Conservation (phyloP, 2,329 filamentous ascomycete species). For the Boeremia exigua region DNA sequence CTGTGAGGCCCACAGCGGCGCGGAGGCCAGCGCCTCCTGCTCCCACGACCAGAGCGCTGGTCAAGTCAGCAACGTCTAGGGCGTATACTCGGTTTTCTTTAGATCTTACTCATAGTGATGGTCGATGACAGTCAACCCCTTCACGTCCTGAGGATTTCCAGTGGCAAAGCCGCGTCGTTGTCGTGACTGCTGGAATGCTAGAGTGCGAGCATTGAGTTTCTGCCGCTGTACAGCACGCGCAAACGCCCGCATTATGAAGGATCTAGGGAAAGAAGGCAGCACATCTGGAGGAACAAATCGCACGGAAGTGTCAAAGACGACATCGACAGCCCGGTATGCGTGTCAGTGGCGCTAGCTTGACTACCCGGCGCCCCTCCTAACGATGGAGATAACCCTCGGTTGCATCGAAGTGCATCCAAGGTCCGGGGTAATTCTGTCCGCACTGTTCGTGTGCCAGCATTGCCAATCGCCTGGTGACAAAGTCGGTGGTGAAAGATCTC, state of each 20-base stretch:
- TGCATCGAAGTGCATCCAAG: constrained; percentile 17
- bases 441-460: not conserved
- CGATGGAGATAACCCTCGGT: constrained; percentile 28
- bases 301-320: constrained; percentile 3
- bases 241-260: constrained; percentile 33
- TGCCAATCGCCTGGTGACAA: too few relatives aligned
- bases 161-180: constrained; percentile 26
- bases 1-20: constrained; percentile 68
- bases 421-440: constrained; percentile 12
- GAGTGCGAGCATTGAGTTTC: constrained; percentile 19
- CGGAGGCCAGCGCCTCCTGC: constrained; percentile 69
- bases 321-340: constrained; percentile 6
- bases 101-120: constrained; percentile 44
- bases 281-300: not conserved
- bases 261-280: not conserved
- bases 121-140: constrained; percentile 38
- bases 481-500: not conserved
- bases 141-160: constrained; percentile 22
- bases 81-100: too few relatives aligned
- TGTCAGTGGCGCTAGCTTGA: constrained; percentile 26
- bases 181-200: not conserved
- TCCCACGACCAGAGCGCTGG: constrained; percentile 52
- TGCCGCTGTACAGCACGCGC: constrained; percentile 29
- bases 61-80: constrained; percentile 1
- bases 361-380: constrained; percentile 26